Conservation (phyloP, 129 eudicot genomes). For the Centella asiatica region DNA sequence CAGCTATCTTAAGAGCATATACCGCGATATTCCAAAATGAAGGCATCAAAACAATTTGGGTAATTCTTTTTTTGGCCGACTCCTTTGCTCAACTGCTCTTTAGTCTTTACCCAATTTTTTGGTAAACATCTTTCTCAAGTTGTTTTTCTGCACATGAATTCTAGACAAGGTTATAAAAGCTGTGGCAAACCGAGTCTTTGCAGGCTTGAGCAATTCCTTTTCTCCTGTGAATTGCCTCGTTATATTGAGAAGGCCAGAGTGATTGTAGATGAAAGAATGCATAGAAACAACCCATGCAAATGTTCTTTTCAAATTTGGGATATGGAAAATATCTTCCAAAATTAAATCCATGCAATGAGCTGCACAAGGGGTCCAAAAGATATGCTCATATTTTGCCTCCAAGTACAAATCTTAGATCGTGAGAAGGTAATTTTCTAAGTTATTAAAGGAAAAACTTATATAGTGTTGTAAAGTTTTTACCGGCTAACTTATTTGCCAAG, state of each 20-base stretch:
- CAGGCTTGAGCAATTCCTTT: constrained; percentile 6
- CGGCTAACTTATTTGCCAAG: too few relatives aligned
- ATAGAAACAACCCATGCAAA: background rate
- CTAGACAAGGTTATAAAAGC: too few relatives aligned
- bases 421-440: too few relatives aligned
- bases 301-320: background rate
- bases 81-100: too few relatives aligned
- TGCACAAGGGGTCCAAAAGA: constrained; percentile 9
- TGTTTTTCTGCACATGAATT: too few relatives aligned
- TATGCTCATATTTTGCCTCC: background rate
- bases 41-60: background rate
- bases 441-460: too few relatives aligned
- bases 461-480: too few relatives aligned
- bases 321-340: constrained; percentile 1
- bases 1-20: background rate
- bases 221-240: background rate
- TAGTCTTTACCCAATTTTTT: too few relatives aligned
- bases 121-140: too few relatives aligned
- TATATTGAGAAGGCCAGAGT: background rate
- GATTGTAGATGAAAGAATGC: background rate
- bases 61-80: background rate
- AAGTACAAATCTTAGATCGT: too few relatives aligned
- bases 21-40: background rate
- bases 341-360: constrained; percentile 12
- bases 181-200: constrained; percentile 6